phyloP scores from a whole-genome alignment of 1,284 basidiomycete species.

The Rhodofomes roseus region DNA sequence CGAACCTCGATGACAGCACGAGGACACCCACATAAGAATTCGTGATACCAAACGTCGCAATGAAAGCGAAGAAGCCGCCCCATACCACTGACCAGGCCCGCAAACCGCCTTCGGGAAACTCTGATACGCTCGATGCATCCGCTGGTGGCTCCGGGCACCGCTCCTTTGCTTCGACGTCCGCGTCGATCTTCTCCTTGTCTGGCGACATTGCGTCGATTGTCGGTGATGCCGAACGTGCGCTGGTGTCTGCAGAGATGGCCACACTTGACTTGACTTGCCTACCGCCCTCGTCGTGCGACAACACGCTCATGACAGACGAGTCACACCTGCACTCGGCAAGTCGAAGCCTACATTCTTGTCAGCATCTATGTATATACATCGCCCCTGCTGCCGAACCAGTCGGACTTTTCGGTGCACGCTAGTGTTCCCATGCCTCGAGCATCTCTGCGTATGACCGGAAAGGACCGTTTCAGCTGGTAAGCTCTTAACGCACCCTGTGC shows the following conservation, averaged over 20 bases:
- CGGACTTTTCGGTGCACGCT: background rate
- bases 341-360: background rate
- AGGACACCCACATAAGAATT: slow-evolving; percentile 30
- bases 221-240: background rate
- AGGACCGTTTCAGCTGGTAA: background rate
- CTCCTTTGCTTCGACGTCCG: background rate
- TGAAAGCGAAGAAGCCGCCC: slow-evolving; percentile 28
- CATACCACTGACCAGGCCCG: slow-evolving; percentile 30
- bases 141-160: background rate
- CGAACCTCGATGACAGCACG: background rate
- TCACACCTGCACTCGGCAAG: background rate
- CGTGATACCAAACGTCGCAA: slow-evolving; percentile 31
- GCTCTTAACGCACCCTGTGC: background rate
- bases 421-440: background rate
- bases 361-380: background rate
- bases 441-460: background rate
- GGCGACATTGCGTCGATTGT: background rate
- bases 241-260: background rate
- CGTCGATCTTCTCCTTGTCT: background rate
- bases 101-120: slow-evolving; percentile 27
- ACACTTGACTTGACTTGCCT: background rate
- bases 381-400: background rate
- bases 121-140: background rate
- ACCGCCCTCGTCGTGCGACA: background rate
- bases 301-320: background rate